Conservation (phyloP, 169 alveolate species). For the Plasmodium gonderi region DNA sequence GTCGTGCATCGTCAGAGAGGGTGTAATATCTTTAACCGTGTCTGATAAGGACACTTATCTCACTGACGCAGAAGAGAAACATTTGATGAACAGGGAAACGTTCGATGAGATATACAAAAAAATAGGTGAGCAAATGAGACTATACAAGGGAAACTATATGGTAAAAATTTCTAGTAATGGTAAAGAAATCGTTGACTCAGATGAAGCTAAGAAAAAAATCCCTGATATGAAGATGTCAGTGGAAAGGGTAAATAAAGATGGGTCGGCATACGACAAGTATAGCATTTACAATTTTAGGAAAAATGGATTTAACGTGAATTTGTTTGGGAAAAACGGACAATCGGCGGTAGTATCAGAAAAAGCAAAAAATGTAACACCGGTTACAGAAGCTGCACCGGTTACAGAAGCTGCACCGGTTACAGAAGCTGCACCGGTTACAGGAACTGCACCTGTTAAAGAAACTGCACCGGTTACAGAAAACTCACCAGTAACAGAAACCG, state of each 20-base stretch:
- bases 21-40: neutral
- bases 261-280: neutral
- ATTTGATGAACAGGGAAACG: neutral
- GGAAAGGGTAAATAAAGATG: neutral
- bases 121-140: neutral
- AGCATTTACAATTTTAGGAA: neutral
- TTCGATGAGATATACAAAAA: constrained; percentile 18
- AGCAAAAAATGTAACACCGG: neutral
- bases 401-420: neutral
- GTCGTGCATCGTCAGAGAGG: constrained; percentile 5
- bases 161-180: neutral
- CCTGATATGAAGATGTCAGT: neutral
- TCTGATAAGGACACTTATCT: neutral
- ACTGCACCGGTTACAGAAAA: too few species aligned
- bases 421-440: neutral
- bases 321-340: neutral
- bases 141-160: neutral
- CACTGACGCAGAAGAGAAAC: constrained; percentile 1
- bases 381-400: neutral
- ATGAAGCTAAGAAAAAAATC: neutral
- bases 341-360: neutral
- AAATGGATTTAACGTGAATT: neutral
- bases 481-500: too few species aligned
- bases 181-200: neutral
- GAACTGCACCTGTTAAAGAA: neutral